phyloP scores from a whole-genome alignment of 768 basidiomycete species.

The Rhizopogon rudus region DNA sequence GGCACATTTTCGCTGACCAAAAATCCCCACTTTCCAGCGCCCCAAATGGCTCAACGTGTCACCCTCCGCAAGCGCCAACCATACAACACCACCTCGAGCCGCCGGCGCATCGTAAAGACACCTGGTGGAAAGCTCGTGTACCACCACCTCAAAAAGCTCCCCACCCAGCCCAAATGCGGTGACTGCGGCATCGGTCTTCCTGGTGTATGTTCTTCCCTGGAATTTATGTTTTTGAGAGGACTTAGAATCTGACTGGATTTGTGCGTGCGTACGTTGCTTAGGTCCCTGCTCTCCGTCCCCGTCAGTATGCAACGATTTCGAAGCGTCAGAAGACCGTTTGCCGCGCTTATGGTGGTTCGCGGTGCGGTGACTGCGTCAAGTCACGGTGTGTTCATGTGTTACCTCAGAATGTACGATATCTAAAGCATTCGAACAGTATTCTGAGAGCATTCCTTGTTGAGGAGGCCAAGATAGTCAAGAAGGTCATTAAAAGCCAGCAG shows the following conservation, averaged over 20 bases:
- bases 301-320: constrained; percentile 92
- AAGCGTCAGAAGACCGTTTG: constrained; percentile 97
- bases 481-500: constrained; percentile 92
- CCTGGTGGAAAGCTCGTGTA: constrained; percentile 98
- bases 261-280: constrained; percentile 23
- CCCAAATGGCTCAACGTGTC: constrained; percentile 94
- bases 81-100: constrained; percentile 97
- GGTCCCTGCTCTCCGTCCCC: constrained; percentile 94
- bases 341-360: constrained; percentile 95
- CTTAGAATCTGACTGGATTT: constrained; percentile 1
- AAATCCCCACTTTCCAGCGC: constrained; percentile 6
- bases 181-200: constrained; percentile 94
- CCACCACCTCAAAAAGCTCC: constrained; percentile 96
- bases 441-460: constrained; percentile 98
- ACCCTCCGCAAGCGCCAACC: constrained; percentile 98
- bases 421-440: constrained; percentile 50
- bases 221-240: neutral
- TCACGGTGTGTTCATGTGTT: constrained; percentile 60
- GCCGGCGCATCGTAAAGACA: constrained; percentile 93
- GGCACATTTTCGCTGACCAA: too few relatives aligned
- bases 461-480: constrained; percentile 99
- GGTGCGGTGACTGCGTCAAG: constrained; percentile 94
- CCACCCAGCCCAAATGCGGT: constrained; percentile 92
- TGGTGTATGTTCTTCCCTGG: constrained; percentile 64
- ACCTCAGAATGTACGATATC: neutral